Evolutionary conservation across 345 rosid species (phyloP), one percentile per base, ranked within the genome.

Genomic region (Turnera subulata): DNA sequence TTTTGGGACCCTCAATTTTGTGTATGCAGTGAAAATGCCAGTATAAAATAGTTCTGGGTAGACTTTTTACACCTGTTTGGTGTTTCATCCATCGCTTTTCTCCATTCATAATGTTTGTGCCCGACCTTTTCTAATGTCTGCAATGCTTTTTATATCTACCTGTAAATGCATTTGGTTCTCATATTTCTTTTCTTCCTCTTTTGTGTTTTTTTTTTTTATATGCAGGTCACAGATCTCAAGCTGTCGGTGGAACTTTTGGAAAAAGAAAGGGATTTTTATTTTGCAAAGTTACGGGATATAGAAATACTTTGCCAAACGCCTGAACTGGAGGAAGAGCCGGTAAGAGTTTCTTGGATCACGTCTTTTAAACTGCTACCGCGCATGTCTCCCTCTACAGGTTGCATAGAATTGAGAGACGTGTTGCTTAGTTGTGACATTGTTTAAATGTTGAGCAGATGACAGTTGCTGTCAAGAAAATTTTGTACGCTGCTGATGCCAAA

Each of bases 191-290:
- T 43, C 5, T 23, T 29, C 55, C 6, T 33, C 9, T 17, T 29
- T 29, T 29, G 35, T 29, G 8, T 29, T 29, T 59, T 45, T 53
- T n/a, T 69, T 35, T 25, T 26, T 19, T 51, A 23, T 17, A 35
- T 38, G 15, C 72, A 93, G 99, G 59, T 93, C 59, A 66, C 74
- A 35, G 91, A 89, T 53, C 77, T 85, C 54, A 89, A 84, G 78
- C 81, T 85, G 54, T 83, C 94, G 7, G 80, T 85, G 12, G 92
- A 87, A 69, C 67, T 82, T 49, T 67, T 85, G 80, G 97, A 85
- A 50, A 89, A 93, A 64, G 97, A 93, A 68, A 83, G 95, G 67
- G 96, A 93, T 52, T 93, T 93, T 73, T 93, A 93, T 89, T 78
- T 84, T 68, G 78, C 89, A 13, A 93, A 93, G 73, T 65, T 93